Evolutionary conservation across 2,329 filamentous ascomycete species (phyloP), one percentile per base, ranked within the genome.

Genomic region (Trichothecium sympodiale): DNA sequence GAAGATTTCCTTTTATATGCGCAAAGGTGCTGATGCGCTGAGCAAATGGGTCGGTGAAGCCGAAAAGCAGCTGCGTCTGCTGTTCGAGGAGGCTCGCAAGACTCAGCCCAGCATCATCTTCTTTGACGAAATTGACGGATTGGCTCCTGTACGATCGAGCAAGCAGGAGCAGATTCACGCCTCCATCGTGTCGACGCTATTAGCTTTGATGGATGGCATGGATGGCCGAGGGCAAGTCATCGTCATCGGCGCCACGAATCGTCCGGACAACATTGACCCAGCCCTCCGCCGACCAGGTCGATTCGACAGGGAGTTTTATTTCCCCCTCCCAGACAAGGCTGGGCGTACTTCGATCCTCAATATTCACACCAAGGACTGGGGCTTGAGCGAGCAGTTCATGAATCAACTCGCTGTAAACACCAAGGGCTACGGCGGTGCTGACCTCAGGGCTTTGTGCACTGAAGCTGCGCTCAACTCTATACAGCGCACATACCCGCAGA

Each of bases 41-140:
- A 95, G 88, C 59, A 98, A 98, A 61, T 98, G 91, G 91, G 91
- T 98, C 35, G 91, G 91, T 53, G 91, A 98, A 60, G 91, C 93
- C 8, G 91, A 98, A 61, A 82, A 89, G 59, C 91, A 98, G 55
- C 74, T 98, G 36, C 80, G 91, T 31, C 64, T 96, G 38, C 70
- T 98, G 5, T 98, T 98, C 45, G 91, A 96, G 49, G 91, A 98
- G 59, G 91, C 91, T 13, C 75, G 89, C 42, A 91, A 87, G 56
- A 96, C 83, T 2, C 91, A 98, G 52, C 91, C 91, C 0, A 96
- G 89, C 56, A 98, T 98, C 59, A 98, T 98, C 56, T 98, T 98
- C 65, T 96, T 98, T 48, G 91, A 98, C 55, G 91, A 98, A 57
- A 98, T 98, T 46, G 91, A 98, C 61, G 91, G 91, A 37, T 69